phyloP scores from a whole-genome alignment of 495 filamentous ascomycete species.

The Neurospora sp. region DNA sequence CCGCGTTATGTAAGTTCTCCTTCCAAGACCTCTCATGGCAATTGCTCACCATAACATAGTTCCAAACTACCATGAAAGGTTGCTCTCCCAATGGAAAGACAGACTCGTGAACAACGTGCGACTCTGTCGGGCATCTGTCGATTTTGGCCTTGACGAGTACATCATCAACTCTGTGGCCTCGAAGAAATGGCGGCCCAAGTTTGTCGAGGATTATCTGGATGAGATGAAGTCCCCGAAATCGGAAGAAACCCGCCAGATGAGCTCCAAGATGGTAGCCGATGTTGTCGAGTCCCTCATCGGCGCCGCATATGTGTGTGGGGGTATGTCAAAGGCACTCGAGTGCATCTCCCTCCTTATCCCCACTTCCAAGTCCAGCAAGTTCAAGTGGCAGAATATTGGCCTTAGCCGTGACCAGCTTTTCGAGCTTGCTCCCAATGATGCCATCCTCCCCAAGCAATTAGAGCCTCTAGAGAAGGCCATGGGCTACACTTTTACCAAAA shows the following conservation, averaged over 20 bases:
- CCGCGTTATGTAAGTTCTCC: slow-evolving; percentile 38
- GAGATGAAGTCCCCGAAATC: slow-evolving; percentile 1
- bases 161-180: slow-evolving; percentile 43
- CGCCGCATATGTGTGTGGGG: slow-evolving; percentile 63
- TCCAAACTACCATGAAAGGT: slow-evolving; percentile 67
- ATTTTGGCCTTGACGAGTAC: slow-evolving; percentile 57
- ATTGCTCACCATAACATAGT: slow-evolving; percentile 22
- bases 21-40: neutral
- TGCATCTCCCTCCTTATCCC: slow-evolving; percentile 60
- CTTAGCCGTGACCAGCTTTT: slow-evolving; percentile 22
- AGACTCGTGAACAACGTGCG: slow-evolving; percentile 61
- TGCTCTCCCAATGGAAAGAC: slow-evolving; percentile 58
- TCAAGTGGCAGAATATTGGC: slow-evolving; percentile 41
- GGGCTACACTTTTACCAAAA: slow-evolving; percentile 63
- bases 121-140: slow-evolving; percentile 53
- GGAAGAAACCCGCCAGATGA: slow-evolving; percentile 32
- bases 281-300: slow-evolving; percentile 81
- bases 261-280: slow-evolving; percentile 79
- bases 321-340: slow-evolving; percentile 48
- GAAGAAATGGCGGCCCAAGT: slow-evolving; percentile 62
- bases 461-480: slow-evolving; percentile 46
- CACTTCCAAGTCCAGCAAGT: slow-evolving; percentile 20
- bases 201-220: slow-evolving; percentile 43
- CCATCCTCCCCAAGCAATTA: slow-evolving; percentile 16
- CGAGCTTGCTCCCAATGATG: slow-evolving; percentile 17